These are phyloP conservation scores for Cyphellophora europaea DNA, from an alignment of 2,329 filamentous ascomycete species.

Conservation along the genomic window DNA sequence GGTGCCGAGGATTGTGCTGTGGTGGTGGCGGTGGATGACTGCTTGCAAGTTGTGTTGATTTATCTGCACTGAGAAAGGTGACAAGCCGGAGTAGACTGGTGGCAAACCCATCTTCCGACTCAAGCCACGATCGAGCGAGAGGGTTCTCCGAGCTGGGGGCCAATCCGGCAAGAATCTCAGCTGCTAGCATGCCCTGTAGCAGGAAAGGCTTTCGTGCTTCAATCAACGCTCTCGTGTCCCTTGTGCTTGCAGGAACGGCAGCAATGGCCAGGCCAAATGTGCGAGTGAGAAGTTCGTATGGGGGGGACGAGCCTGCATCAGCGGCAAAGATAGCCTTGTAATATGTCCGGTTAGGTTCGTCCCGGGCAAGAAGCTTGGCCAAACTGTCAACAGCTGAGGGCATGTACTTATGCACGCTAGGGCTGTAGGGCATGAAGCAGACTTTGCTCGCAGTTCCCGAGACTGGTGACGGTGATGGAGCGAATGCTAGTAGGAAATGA, in stretches of 20 bases:
- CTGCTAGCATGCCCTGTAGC: conserved; percentile 84
- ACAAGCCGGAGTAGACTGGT: conserved; percentile 69
- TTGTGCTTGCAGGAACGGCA: conserved; percentile 59
- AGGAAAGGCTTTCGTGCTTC: conserved; percentile 80
- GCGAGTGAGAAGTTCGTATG: conserved; percentile 74
- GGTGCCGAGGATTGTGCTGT: conserved; percentile 23
- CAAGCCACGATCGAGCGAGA: conserved; percentile 70
- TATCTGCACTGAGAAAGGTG: conserved; percentile 57
- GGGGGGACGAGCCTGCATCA: conserved; percentile 54
- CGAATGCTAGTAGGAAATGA: conserved; percentile 84
- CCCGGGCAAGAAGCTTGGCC: conserved; percentile 82
- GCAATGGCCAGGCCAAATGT: conserved; percentile 82
- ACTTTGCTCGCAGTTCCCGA: conserved; percentile 45
- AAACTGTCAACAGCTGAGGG: conserved; percentile 83
- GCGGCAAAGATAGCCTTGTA: conserved; percentile 74
- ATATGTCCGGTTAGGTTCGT: conserved; percentile 82
- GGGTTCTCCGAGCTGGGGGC: conserved; percentile 61
- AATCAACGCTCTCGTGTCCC: conserved; percentile 54
- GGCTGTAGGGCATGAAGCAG: conserved; percentile 73
- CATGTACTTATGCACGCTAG: conserved; percentile 73
- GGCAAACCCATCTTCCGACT: conserved; percentile 74
- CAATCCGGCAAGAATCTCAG: conserved; percentile 75
- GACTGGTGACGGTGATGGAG: conserved; percentile 64
- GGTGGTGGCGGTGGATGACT: conserved; percentile 36
- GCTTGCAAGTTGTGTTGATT: conserved; percentile 24